Conservation (phyloP, 78 protist genomes). For the Chrysochromulina parva region DNA sequence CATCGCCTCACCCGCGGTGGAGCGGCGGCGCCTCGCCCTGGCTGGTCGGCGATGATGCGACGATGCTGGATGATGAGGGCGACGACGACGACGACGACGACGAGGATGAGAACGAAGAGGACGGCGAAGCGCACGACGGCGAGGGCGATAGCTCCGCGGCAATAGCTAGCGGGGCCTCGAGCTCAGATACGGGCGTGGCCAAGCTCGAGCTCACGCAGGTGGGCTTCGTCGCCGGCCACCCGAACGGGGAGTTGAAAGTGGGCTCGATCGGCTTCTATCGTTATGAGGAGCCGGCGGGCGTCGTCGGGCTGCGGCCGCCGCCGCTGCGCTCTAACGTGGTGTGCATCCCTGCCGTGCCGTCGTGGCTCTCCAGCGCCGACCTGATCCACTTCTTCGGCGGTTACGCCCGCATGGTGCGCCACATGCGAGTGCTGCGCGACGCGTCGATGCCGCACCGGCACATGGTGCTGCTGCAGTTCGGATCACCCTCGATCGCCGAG, state of each 20-base stretch:
- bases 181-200: too few relatives aligned
- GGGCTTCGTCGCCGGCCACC: background rate
- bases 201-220: background rate
- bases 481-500: background rate
- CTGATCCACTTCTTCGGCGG: background rate
- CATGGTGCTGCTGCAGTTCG: slow-evolving; percentile 13
- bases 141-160: background rate
- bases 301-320: background rate
- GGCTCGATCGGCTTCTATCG: background rate
- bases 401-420: background rate
- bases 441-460: background rate
- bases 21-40: too few relatives aligned
- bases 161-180: background rate
- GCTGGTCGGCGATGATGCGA: too few relatives aligned
- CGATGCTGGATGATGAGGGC: too few relatives aligned
- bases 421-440: slow-evolving; percentile 8
- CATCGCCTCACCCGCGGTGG: too few relatives aligned
- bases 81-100: too few relatives aligned
- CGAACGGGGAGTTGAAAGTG: background rate
- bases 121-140: background rate
- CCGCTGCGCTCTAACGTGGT: slow-evolving; percentile 10
- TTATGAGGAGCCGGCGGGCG: background rate
- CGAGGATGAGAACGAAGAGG: background rate
- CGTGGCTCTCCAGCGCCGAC: background rate
- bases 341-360: background rate